Evolutionary conservation across 768 basidiomycete genomes (phyloP), one percentile per base, ranked within the genome.

Genomic region (Fistulinella prunicolor): DNA sequence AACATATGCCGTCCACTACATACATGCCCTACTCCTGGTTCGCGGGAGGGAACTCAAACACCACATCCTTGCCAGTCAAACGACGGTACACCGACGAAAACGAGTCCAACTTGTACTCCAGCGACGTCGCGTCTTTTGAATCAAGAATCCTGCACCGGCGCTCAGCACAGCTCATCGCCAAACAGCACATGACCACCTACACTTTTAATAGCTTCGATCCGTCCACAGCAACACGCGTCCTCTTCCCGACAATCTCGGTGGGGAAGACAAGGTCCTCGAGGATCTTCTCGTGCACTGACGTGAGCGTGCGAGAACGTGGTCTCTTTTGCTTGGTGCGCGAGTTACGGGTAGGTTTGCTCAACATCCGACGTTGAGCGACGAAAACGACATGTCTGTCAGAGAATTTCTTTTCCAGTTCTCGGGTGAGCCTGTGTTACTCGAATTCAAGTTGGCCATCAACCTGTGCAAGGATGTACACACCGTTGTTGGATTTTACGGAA

Each of bases 361-460:
- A 79, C 85, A 97, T 94, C 66, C 95, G 86, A 71, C 96, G 93
- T 76, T 99, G 96, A 46, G 90, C 96, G 70, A 98, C 84, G 71
- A 99, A 98, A 50, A 99, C 91, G 70, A 99, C 93, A 74, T 98
- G 94, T 69, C 94, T 85, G 77, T 98, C 96, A 38, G 96, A 92
- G 78, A 99, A 97, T 76, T 99, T 99, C 84, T 99, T 99, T 84
- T 99, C 96, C 65, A 99, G 82, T 70, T 98, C 95, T 46, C 95
- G 87, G 53, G 95, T 97, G 67, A 98, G 87, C 71, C 95, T 98
- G 65, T 20, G 13, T 12, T 19, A 47, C 26, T 21, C 42, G n/a
- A 5, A 28, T 41, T 52, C 55, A 56, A 36, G 34, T 51, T 28
- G 44, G n/a, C 32, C 30, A 44, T 32, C 42, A 35, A 26, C 21